Percentiles rank a stretch among this genome's conserved stretches.
Conservation (phyloP, 2,329 filamentous ascomycete genomes). For the Huntiella abstrusa region DNA sequence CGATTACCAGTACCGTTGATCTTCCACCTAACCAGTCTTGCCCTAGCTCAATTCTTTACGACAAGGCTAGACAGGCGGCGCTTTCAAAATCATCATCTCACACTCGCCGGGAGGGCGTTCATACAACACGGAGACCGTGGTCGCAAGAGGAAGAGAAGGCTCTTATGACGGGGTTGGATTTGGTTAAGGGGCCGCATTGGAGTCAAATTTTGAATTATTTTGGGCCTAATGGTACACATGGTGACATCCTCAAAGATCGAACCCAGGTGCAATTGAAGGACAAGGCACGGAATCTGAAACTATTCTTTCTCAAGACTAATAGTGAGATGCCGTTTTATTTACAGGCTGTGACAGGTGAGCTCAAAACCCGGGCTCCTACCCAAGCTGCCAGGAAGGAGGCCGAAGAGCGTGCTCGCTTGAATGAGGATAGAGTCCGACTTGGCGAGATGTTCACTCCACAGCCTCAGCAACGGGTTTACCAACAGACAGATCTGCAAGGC, state of each 20-base stretch:
- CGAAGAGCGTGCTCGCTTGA: constrained; percentile 34
- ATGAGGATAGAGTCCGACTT: constrained; percentile 40
- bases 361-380: constrained; percentile 67
- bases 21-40: constrained; percentile 38
- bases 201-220: constrained; percentile 77
- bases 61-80: constrained; percentile 38
- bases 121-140: constrained; percentile 60
- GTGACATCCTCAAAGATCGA: constrained; percentile 67
- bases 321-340: constrained; percentile 81
- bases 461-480: constrained; percentile 13
- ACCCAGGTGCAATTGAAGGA: constrained; percentile 88
- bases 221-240: constrained; percentile 60
- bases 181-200: constrained; percentile 84
- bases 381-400: constrained; percentile 52
- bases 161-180: constrained; percentile 70
- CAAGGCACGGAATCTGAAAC: constrained; percentile 73
- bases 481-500: constrained; percentile 16
- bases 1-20: constrained; percentile 14
- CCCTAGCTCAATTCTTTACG: constrained; percentile 36
- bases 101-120: constrained; percentile 35
- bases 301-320: constrained; percentile 82
- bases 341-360: constrained; percentile 71
- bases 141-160: constrained; percentile 78
- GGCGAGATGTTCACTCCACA: constrained; percentile 23
- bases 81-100: constrained; percentile 37